Conservation (phyloP, 2,329 filamentous ascomycete species). For the Clarireedia monteithiana region DNA sequence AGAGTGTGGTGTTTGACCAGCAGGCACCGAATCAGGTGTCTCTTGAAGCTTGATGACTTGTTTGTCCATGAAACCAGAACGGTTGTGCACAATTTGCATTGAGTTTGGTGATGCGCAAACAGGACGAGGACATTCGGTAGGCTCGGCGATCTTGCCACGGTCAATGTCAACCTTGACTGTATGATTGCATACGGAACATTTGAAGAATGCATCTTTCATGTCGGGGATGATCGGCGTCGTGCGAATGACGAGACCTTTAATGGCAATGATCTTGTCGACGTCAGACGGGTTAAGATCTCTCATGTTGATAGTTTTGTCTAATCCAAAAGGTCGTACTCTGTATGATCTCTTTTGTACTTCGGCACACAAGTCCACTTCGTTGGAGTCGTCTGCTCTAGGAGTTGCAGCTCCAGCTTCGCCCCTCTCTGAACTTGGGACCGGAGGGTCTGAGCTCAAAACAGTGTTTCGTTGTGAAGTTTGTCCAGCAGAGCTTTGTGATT, state of each 20-base stretch:
- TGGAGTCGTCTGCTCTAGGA: constrained; percentile 36
- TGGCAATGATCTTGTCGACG: constrained; percentile 90
- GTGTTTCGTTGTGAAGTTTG: constrained; percentile 37
- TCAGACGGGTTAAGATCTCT: constrained; percentile 91
- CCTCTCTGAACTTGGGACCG: constrained; percentile 72
- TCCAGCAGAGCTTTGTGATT: constrained; percentile 48
- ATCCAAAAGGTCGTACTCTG: constrained; percentile 80
- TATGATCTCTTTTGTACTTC: constrained; percentile 76
- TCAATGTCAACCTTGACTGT: constrained; percentile 87
- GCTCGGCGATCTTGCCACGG: constrained; percentile 91
- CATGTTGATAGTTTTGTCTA: constrained; percentile 83
- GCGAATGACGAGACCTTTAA: constrained; percentile 94
- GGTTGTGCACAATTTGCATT: constrained; percentile 97
- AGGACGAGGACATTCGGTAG: constrained; percentile 77
- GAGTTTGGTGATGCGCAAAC: constrained; percentile 83
- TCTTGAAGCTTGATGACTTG: constrained; percentile 98
- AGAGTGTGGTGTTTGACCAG: constrained; percentile 94
- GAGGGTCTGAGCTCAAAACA: constrained; percentile 63
- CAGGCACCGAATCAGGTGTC: constrained; percentile 87
- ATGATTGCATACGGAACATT: constrained; percentile 87
- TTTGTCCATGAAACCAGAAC: constrained; percentile 91
- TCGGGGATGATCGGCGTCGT: constrained; percentile 95
- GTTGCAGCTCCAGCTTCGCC: constrained; percentile 41
- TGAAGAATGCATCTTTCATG: constrained; percentile 98
- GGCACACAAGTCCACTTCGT: constrained; percentile 59